These are phyloP conservation scores for Yamadazyma blattariae DNA, from an alignment of 1,139 yeast species.

Conservation along the genomic window DNA sequence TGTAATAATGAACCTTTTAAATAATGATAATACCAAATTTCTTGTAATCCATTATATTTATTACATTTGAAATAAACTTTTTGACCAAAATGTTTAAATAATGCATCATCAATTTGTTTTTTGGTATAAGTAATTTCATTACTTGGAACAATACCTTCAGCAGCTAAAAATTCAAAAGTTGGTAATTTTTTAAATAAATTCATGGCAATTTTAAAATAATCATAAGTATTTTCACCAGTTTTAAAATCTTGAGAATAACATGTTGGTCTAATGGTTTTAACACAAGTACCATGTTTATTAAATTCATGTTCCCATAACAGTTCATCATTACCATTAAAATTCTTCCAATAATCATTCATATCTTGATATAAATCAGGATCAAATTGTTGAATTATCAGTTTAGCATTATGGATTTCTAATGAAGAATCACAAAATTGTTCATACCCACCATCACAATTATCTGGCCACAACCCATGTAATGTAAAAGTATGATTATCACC, in stretches of 20 bases:
- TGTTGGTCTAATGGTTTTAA: conserved; percentile 68
- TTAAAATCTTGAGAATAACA: conserved; percentile 47
- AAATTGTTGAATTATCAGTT: conserved; percentile 49
- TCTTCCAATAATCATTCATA: conserved; percentile 73
- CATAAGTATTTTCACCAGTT: conserved; percentile 60
- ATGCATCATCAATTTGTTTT: conserved; percentile 61
- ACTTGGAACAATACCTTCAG: conserved; percentile 71
- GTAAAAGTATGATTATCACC: conserved; percentile 85
- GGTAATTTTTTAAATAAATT: conserved; percentile 63
- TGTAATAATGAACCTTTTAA: conserved; percentile 69
- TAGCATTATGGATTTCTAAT: conserved; percentile 53
- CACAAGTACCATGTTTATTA: conserved; percentile 94
- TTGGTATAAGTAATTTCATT: conserved; percentile 58
- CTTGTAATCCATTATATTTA: conserved; percentile 63
- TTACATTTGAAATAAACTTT: conserved; percentile 69
- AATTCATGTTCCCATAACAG: conserved; percentile 89
- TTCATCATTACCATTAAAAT: conserved; percentile 70
- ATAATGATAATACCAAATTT: conserved; percentile 88
- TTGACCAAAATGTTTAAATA: conserved; percentile 56
- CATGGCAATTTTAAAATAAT: conserved; percentile 69
- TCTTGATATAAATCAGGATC: conserved; percentile 52
- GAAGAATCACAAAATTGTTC: conserved; percentile 65
- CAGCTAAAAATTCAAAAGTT: conserved; percentile 63
- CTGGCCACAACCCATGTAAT: conserved; percentile 52
- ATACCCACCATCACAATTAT: conserved; percentile 42